Conservation (phyloP, 139 green algal genomes). For the Pseudopediastrum boryanum region DNA sequence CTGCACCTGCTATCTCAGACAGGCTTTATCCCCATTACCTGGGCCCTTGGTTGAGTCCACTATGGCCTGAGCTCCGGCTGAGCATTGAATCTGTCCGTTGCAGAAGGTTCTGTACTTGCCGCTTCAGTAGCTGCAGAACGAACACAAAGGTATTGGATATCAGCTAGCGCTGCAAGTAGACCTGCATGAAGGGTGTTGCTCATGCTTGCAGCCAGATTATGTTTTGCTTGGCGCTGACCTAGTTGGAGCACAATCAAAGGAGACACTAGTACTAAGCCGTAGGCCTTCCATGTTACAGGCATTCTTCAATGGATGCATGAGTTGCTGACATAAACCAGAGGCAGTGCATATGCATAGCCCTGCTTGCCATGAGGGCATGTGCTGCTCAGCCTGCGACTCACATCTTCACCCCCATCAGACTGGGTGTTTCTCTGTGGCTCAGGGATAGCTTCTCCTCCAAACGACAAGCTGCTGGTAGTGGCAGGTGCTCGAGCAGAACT, state of each 20-base stretch:
- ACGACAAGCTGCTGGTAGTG: neutral
- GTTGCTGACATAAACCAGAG: neutral
- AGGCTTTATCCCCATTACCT: no score
- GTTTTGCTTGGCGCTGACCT: neutral
- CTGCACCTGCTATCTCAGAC: no score
- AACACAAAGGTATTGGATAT: neutral
- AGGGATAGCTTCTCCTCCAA: neutral
- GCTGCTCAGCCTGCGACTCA: no score
- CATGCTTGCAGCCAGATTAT: neutral
- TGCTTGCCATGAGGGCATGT: no score
- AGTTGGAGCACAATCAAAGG: neutral
- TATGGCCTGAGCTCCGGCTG: slow-evolving; percentile 2
- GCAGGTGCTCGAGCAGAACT: no score
- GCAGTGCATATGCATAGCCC: neutral
- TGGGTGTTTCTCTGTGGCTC: neutral
- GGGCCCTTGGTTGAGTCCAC: no score
- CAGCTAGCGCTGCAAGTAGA: neutral
- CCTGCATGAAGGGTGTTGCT: neutral
- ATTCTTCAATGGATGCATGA: neutral
- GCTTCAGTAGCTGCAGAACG: neutral
- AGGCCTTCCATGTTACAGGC: neutral
- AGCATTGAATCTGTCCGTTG: slow-evolving; percentile 8
- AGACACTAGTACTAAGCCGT: neutral
- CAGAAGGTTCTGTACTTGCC: slow-evolving; percentile 6
- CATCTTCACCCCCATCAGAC: neutral